These are phyloP conservation scores for Pseudocercospora ulei DNA, from an alignment of 2,329 filamentous ascomycete species.

Conservation along the genomic window DNA sequence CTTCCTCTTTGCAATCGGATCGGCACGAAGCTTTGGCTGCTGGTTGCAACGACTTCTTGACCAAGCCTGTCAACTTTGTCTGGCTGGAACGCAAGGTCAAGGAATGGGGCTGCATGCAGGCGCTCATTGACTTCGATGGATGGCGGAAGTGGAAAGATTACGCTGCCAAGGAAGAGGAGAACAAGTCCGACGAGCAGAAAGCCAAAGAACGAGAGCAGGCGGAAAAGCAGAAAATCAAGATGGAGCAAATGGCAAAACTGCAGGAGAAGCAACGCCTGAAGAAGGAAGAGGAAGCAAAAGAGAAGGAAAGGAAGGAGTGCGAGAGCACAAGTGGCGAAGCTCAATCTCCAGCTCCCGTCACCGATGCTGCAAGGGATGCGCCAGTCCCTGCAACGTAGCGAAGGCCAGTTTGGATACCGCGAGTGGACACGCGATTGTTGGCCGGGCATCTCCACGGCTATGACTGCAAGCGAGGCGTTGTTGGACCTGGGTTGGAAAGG, in stretches of 20 bases:
- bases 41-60: constrained; percentile 96
- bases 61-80: constrained; percentile 91
- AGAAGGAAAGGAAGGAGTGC: constrained; percentile 22
- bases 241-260: constrained; percentile 30
- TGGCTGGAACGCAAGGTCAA: constrained; percentile 97
- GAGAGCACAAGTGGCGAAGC: constrained; percentile 14
- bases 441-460: background rate
- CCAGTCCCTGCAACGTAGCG: background rate
- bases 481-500: background rate
- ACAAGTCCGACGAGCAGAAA: constrained; percentile 34
- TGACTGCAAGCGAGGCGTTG: constrained; percentile 7
- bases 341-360: constrained; percentile 5
- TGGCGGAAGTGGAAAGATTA: constrained; percentile 97
- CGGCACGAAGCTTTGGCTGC: constrained; percentile 88
- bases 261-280: constrained; percentile 27
- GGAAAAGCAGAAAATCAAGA: constrained; percentile 29
- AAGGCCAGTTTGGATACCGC: background rate
- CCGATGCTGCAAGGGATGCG: constrained; percentile 2
- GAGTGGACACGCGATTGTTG: background rate
- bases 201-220: constrained; percentile 28
- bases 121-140: constrained; percentile 93
- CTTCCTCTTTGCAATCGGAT: constrained; percentile 88
- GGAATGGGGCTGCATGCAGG: constrained; percentile 99
- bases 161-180: constrained; percentile 32
- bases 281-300: constrained; percentile 24